Evolutionary conservation across 2,329 filamentous ascomycete genomes (phyloP).

Genomic region (Phaeosphaeria sp.): DNA sequence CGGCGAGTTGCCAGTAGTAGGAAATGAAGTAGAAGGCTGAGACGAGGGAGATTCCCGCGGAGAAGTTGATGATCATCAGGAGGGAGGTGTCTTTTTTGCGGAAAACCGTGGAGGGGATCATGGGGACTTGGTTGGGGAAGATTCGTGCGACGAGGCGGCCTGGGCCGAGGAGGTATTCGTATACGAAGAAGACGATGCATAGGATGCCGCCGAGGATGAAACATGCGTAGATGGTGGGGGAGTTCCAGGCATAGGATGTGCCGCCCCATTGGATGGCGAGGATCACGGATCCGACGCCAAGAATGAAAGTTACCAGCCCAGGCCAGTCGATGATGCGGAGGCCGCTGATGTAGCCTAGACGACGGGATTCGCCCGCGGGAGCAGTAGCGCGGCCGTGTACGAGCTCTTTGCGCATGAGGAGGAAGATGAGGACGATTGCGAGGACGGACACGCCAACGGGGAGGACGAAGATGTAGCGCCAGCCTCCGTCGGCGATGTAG

Average conservation of each 20-base stretch:
- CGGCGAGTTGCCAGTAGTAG: slow-evolving; percentile 71
- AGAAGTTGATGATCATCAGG: slow-evolving; percentile 69
- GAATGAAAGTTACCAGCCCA: slow-evolving; percentile 43
- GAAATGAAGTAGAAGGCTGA: slow-evolving; percentile 72
- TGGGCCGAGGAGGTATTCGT: slow-evolving; percentile 62
- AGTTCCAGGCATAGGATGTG: slow-evolving; percentile 63
- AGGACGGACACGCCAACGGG: slow-evolving; percentile 46
- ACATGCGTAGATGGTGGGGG: slow-evolving; percentile 61
- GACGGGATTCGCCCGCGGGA: slow-evolving; percentile 32
- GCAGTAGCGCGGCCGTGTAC: slow-evolving; percentile 58
- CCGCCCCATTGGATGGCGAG: slow-evolving; percentile 62
- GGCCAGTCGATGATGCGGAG: slow-evolving; percentile 56
- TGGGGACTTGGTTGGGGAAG: slow-evolving; percentile 65
- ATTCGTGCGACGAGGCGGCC: slow-evolving; percentile 54
- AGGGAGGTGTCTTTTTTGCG: slow-evolving; percentile 64
- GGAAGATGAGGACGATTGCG: slow-evolving; percentile 61
- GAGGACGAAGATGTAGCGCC: slow-evolving; percentile 73
- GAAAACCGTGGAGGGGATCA: slow-evolving; percentile 70
- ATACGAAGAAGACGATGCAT: slow-evolving; percentile 59
- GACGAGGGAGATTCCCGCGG: slow-evolving; percentile 62
- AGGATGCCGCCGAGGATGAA: slow-evolving; percentile 59
- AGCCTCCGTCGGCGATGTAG: slow-evolving; percentile 62
- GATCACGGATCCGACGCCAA: slow-evolving; percentile 46
- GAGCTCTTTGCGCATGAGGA: slow-evolving; percentile 66
- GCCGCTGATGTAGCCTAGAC: slow-evolving; percentile 42